Conservation (phyloP, 257 asterid genomes). For the Nicotiana tabacum region DNA sequence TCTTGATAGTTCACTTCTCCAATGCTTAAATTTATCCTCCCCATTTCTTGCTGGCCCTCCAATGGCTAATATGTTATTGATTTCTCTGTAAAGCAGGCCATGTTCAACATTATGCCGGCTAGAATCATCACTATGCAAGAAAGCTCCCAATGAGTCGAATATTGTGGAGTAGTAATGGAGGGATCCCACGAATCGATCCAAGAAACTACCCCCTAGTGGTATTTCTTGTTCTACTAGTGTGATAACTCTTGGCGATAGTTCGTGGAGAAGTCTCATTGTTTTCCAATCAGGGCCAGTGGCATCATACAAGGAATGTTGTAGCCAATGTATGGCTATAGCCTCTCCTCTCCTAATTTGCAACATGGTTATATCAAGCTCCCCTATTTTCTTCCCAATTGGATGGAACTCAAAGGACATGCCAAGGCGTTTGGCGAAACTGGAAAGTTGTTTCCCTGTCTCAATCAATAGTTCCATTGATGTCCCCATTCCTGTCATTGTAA, state of each 20-base stretch:
- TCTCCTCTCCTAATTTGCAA: conserved; percentile 45
- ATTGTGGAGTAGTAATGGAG: conserved; percentile 73
- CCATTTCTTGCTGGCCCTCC: conserved; percentile 90
- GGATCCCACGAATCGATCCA: conserved; percentile 74
- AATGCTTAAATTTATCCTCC: conserved; percentile 61
- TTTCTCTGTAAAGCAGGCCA: conserved; percentile 50
- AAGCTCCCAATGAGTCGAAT: conserved; percentile 69
- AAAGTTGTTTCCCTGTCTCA: conserved; percentile 62
- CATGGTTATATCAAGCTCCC: conserved; percentile 35
- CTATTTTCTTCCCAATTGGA: conserved; percentile 45
- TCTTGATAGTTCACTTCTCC: conserved; percentile 60
- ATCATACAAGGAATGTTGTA: conserved; percentile 70
- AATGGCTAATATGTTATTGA: conserved; percentile 60
- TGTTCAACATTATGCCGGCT: conserved; percentile 54
- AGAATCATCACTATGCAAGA: conserved; percentile 36
- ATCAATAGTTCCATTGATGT: conserved; percentile 38
- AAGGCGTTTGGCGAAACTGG: conserved; percentile 51
- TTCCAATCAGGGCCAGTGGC: conserved; percentile 77
- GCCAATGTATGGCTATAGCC: conserved; percentile 66
- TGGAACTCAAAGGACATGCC: conserved; percentile 69
- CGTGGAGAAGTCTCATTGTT: conserved; percentile 49
- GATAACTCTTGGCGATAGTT: conserved; percentile 46
- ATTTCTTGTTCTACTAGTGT: conserved; percentile 78
- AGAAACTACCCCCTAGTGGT: conserved; percentile 52
- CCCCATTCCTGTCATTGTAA: conserved; percentile 71